Evolutionary conservation across 805 yeast genomes (phyloP).

Genomic region (Candida montana): DNA sequence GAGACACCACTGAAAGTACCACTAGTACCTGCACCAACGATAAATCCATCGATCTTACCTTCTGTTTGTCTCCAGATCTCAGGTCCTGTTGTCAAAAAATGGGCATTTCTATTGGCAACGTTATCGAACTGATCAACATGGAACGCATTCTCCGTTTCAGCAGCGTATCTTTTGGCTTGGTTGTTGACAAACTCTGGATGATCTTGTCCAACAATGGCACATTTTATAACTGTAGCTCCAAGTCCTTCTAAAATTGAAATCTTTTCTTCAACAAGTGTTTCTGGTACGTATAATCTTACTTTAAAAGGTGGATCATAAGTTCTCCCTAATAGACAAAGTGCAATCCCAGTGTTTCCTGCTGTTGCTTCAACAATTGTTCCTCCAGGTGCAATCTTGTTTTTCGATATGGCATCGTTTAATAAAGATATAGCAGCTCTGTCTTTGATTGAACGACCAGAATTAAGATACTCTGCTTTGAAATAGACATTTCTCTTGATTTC

Average conservation of each 20-base stretch:
- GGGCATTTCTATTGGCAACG: constrained; percentile 66
- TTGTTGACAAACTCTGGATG: constrained; percentile 40
- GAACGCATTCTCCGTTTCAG: constrained; percentile 43
- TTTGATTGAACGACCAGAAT: constrained; percentile 83
- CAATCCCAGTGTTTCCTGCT: constrained; percentile 81
- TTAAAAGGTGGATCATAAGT: constrained; percentile 30
- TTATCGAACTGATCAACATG: constrained; percentile 84
- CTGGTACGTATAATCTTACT: constrained; percentile 72
- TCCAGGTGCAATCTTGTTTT: constrained; percentile 51
- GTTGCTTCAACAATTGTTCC: constrained; percentile 78
- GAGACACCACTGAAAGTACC: constrained; percentile 80
- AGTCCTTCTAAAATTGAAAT: constrained; percentile 48
- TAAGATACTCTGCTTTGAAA: constrained; percentile 66
- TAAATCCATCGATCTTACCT: constrained; percentile 52
- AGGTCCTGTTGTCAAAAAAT: constrained; percentile 69
- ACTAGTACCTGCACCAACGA: constrained; percentile 79
- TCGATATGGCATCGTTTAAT: constrained; percentile 50
- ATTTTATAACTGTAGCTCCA: constrained; percentile 61
- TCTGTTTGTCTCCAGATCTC: constrained; percentile 62
- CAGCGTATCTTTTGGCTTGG: constrained; percentile 26
- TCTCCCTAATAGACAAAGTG: constrained; percentile 61
- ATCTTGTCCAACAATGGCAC: constrained; percentile 57
- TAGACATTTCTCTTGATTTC: constrained; percentile 68
- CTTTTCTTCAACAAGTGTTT: constrained; percentile 70
- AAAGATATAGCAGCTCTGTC: constrained; percentile 75